Conservation (phyloP, 768 basidiomycete species). For the Multifurca ochricompacta region DNA sequence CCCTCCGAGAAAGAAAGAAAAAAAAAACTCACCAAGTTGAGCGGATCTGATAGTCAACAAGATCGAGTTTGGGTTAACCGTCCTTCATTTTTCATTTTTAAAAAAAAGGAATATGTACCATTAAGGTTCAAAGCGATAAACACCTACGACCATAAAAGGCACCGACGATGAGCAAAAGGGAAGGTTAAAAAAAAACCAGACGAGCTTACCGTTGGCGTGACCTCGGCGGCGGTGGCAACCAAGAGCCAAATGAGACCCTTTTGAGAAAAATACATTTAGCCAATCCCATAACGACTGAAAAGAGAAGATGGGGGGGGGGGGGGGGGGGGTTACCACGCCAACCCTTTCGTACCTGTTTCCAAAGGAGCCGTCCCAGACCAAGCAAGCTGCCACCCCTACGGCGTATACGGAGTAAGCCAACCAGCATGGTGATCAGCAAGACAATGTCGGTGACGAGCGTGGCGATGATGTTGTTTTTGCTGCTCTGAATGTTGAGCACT, state of each 20-base stretch:
- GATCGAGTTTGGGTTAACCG: not conserved
- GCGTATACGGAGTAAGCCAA: not conserved
- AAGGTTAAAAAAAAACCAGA: too few species aligned
- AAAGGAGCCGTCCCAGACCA: not conserved
- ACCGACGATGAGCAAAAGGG: not conserved
- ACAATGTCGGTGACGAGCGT: not conserved
- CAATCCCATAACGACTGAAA: too few species aligned
- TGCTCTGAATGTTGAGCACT: not conserved
- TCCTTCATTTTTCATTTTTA: not conserved
- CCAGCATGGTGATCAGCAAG: slow-evolving; percentile 1
- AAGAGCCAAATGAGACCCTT: slow-evolving; percentile 3
- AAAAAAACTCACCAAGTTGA: not conserved
- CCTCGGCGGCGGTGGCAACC: not conserved
- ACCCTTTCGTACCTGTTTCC: not conserved
- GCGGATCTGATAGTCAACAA: not conserved
- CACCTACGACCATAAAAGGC: not conserved
- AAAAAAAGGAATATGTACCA: not conserved
- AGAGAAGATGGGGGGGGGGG: too few species aligned
- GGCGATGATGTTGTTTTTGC: not conserved
- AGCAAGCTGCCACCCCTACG: not conserved
- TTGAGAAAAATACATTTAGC: not conserved
- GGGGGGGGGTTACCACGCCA: not conserved
- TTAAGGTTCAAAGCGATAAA: slow-evolving; percentile 1
- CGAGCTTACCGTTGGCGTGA: not conserved
- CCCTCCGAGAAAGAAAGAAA: not conserved